Evolutionary conservation across 2,329 filamentous ascomycete genomes (phyloP).

Genomic region (Verticillium albo-atrum): DNA sequence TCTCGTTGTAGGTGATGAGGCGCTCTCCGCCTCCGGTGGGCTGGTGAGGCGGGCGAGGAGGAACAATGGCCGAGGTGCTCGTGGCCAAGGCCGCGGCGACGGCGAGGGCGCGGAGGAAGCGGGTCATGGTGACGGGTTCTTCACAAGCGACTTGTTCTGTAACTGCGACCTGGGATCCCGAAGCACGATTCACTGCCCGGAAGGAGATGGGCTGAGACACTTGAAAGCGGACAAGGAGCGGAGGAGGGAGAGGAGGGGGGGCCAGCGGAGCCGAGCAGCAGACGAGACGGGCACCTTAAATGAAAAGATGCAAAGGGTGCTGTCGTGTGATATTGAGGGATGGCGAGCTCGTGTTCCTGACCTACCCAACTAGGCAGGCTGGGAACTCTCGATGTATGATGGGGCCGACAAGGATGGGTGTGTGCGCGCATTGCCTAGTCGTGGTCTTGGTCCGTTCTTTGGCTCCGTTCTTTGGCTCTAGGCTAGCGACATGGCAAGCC

Average conservation of each 20-base stretch:
- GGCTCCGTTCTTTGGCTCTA: too few species aligned
- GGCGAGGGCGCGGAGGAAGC: conserved; percentile 5
- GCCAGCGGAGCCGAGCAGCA: background rate
- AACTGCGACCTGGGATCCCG: background rate
- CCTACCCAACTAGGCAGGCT: conserved; percentile 1
- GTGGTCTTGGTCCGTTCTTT: background rate
- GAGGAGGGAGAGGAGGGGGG: background rate
- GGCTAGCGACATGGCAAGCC: background rate
- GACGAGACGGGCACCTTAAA: background rate
- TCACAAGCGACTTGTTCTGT: background rate
- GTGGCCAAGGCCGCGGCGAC: conserved; percentile 3
- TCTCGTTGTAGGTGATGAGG: conserved; percentile 57
- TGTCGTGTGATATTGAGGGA: background rate
- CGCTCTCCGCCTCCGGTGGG: conserved; percentile 52
- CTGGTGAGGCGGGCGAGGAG: conserved; percentile 48
- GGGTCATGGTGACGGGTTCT: conserved; percentile 4
- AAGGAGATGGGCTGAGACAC: background rate
- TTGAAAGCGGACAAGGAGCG: background rate
- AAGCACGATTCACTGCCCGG: background rate
- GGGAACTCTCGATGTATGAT: background rate
- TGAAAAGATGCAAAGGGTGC: background rate
- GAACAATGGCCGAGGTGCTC: conserved; percentile 23
- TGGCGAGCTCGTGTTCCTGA: background rate
- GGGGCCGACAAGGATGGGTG: background rate
- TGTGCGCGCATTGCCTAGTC: background rate